Evolutionary conservation across 345 rosid species (phyloP), one percentile per base, ranked within the genome.

Genomic region (Salix exigua): DNA sequence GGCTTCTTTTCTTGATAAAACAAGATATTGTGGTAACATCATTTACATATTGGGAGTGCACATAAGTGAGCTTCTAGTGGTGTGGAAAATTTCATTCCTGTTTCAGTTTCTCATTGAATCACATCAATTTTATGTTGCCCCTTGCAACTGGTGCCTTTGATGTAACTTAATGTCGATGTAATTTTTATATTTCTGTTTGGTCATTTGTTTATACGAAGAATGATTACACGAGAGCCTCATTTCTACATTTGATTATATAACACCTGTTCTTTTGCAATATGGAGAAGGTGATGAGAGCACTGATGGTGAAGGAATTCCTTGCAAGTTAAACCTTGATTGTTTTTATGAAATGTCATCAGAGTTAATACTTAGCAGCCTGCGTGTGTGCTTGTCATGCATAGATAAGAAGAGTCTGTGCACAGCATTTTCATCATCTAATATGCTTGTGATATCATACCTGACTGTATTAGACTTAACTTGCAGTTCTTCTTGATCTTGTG

Each of bases 401-500:
- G 33, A 44, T 23, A 25, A 38, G 31, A 51, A 51, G 3, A 51
- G 7, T 51, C 6, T 18, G 23, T 2, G 7, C 2, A 9, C 60
- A 6, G 35, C n/a, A 2, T 51, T 51, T 51, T 51, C 10, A 51
- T 51, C 21, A 51, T 51, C 10, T 51, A 18, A 2, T 72, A 23
- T 21, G 50, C n/a, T 46, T 7, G 21, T 68, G 18, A 11, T 21
- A n/a, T 19, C 31, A 1, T 60, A 53, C 37, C 78, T 77, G 51
- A 77, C 51, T 48, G 35, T 30, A 4, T 64, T 12, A 16, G 38
- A 6, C 66, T 2, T 81, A n/a, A 30, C 30, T 44, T 83, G 82
- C 91, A 93, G 99, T 91, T 86, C 94, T 96, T 79, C 99, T 97
- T 28, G 99, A 96, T 83, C 79, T 96, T 89, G 99, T 91, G 78